Percentiles rank a stretch among this genome's conserved stretches.
These are phyloP conservation scores for Annulohypoxylon moriforme DNA, from an alignment of 495 filamentous ascomycete species.

Conservation along the genomic window DNA sequence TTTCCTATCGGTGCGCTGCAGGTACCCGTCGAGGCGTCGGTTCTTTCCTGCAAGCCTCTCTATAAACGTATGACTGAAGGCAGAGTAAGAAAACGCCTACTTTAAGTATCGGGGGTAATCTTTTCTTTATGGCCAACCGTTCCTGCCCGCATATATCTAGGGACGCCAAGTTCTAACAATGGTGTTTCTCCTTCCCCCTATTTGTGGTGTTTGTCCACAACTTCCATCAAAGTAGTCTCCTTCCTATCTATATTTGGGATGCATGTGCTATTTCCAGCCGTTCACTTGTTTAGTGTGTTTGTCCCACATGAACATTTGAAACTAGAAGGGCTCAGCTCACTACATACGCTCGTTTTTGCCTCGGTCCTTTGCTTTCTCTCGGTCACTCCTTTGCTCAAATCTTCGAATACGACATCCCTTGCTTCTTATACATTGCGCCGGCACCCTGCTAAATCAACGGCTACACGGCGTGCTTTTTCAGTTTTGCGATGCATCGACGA, in stretches of 20 bases:
- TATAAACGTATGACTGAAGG: background rate
- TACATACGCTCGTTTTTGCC: slow-evolving; percentile 11
- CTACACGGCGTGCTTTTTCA: background rate
- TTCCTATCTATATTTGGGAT: background rate
- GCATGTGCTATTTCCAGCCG: slow-evolving; percentile 9
- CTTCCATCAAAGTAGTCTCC: background rate
- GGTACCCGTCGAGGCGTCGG: slow-evolving; percentile 23
- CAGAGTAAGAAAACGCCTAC: background rate
- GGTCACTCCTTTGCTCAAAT: slow-evolving; percentile 11
- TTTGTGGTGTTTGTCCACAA: background rate
- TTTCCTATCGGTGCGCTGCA: slow-evolving; percentile 26
- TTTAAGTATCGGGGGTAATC: background rate
- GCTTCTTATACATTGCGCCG: background rate
- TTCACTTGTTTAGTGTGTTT: slow-evolving; percentile 18
- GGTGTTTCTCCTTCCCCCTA: background rate
- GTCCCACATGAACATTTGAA: slow-evolving; percentile 26
- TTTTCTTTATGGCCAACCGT: background rate
- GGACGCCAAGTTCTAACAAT: background rate
- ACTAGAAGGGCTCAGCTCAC: slow-evolving; percentile 4
- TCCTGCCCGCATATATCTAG: background rate
- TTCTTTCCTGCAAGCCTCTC: background rate
- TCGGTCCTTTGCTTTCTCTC: background rate
- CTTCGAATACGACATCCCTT: slow-evolving; percentile 3
- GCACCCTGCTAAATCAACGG: background rate
- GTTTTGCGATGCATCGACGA: background rate